These are phyloP conservation scores for Cercospora zeae-maydis DNA, from an alignment of 2,329 filamentous ascomycete genomes.

Conservation along the genomic window DNA sequence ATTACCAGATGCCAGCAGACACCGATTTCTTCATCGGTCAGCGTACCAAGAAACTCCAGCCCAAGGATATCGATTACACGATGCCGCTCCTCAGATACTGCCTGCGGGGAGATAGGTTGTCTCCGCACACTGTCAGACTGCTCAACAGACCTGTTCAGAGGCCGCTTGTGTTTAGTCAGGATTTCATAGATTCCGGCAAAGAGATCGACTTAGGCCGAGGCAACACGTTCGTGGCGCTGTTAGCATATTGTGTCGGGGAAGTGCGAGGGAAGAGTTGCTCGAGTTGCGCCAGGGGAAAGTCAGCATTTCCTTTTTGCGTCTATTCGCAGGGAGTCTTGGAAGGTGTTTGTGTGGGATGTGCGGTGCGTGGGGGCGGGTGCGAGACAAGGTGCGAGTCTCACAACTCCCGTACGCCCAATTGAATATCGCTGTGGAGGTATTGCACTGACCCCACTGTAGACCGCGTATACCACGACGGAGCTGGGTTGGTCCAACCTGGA, in stretches of 20 bases:
- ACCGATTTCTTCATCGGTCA: not conserved
- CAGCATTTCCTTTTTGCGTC: not conserved
- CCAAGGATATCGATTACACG: not conserved
- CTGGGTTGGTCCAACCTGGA: not conserved
- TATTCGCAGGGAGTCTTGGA: not conserved
- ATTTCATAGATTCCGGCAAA: not conserved
- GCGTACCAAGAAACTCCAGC: not conserved
- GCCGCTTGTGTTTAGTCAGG: not conserved
- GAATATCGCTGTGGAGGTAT: no score
- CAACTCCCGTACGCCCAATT: not conserved
- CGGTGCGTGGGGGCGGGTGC: not conserved
- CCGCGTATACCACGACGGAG: not conserved
- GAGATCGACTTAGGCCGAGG: not conserved
- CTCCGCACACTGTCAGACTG: not conserved
- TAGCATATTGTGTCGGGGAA: conserved; percentile 5
- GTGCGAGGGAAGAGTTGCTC: not conserved
- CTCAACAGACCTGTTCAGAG: conserved; percentile 2
- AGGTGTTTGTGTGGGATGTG: not conserved
- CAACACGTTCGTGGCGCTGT: not conserved
- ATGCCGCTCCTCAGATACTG: not conserved
- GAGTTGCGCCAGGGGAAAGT: not conserved
- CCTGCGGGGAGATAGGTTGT: not conserved
- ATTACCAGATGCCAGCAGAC: not conserved
- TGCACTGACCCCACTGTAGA: not conserved
- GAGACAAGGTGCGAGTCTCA: not conserved